Conservation (phyloP, 1,284 basidiomycete genomes). For the Irpex sp. region DNA sequence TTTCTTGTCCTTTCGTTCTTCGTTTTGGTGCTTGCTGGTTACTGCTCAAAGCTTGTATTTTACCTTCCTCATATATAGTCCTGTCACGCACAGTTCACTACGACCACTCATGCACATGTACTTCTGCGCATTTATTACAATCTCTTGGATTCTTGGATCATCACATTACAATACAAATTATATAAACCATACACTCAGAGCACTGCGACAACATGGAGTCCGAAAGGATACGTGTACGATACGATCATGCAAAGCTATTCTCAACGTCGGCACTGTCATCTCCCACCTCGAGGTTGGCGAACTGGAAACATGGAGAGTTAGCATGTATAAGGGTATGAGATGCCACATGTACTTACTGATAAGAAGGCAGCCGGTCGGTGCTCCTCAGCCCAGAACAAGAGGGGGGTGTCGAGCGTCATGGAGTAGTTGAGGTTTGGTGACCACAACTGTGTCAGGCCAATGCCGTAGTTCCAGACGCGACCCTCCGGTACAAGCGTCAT, state of each 20-base stretch:
- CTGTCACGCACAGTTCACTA: not conserved
- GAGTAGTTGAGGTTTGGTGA: constrained; percentile 79
- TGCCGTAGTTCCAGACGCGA: constrained; percentile 90
- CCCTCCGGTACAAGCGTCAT: constrained; percentile 91
- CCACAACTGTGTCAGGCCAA: constrained; percentile 91
- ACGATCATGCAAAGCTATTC: constrained; percentile 68
- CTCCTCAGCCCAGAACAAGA: constrained; percentile 94
- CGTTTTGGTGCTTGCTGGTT: not conserved
- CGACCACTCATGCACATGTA: constrained; percentile 6
- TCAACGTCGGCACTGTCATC: constrained; percentile 90
- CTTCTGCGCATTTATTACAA: constrained; percentile 8
- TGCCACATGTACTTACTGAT: constrained; percentile 48
- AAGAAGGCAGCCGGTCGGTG: constrained; percentile 91
- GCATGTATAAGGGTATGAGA: not conserved
- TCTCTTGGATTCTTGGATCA: constrained; percentile 6
- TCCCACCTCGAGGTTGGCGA: constrained; percentile 78
- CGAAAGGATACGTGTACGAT: constrained; percentile 2
- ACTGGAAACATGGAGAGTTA: constrained; percentile 37
- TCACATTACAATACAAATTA: constrained; percentile 14
- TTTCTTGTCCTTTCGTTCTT: not conserved
- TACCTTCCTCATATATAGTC: not conserved
- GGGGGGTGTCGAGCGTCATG: constrained; percentile 86
- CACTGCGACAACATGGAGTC: constrained; percentile 10
- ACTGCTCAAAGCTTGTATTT: constrained; percentile 7
- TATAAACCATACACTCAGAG: constrained; percentile 7